Evolutionary conservation across 2,329 filamentous ascomycete genomes (phyloP).

Genomic region (Nothophoma quercina): DNA sequence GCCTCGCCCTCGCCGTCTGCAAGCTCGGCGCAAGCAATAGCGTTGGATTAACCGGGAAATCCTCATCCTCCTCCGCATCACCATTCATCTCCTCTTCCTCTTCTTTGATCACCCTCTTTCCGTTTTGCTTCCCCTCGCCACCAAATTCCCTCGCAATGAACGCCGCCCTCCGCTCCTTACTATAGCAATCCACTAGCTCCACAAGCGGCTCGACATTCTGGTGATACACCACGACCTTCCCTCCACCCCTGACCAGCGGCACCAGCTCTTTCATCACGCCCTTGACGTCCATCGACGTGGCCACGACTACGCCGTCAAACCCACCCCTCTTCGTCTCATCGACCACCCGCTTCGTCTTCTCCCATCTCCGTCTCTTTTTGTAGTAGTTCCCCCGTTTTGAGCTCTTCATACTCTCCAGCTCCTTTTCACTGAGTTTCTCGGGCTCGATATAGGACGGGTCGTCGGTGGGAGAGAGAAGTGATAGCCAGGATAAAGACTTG

Average conservation of each 20-base stretch:
- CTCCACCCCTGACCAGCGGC: conserved; percentile 82
- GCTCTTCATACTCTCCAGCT: conserved; percentile 75
- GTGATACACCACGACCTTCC: conserved; percentile 84
- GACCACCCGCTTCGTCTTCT: conserved; percentile 73
- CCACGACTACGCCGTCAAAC: conserved; percentile 84
- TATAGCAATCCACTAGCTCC: conserved; percentile 82
- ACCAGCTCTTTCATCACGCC: conserved; percentile 78
- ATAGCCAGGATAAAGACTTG: conserved; percentile 87
- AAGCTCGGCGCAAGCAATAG: conserved; percentile 79
- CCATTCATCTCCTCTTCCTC: conserved; percentile 25
- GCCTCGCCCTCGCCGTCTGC: conserved; percentile 78
- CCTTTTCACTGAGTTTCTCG: conserved; percentile 63
- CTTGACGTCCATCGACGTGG: conserved; percentile 80
- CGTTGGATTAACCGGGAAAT: conserved; percentile 89
- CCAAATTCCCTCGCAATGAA: conserved; percentile 55
- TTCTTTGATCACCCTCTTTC: conserved; percentile 14
- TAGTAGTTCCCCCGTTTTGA: conserved; percentile 85
- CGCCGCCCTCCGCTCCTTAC: conserved; percentile 77
- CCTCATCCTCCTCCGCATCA: conserved; percentile 53
- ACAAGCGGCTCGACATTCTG: conserved; percentile 81
- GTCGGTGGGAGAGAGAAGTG: conserved; percentile 77
- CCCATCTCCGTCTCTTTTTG: conserved; percentile 87
- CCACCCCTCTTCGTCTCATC: conserved; percentile 76
- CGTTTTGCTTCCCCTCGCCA: conserved; percentile 21
- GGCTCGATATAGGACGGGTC: conserved; percentile 80